A percentile compares a stretch with the other conserved stretches of the same genome.
Evolutionary conservation across 192 early-diverging fungal genomes (phyloP).

Genomic region (Mortierella alpina): DNA sequence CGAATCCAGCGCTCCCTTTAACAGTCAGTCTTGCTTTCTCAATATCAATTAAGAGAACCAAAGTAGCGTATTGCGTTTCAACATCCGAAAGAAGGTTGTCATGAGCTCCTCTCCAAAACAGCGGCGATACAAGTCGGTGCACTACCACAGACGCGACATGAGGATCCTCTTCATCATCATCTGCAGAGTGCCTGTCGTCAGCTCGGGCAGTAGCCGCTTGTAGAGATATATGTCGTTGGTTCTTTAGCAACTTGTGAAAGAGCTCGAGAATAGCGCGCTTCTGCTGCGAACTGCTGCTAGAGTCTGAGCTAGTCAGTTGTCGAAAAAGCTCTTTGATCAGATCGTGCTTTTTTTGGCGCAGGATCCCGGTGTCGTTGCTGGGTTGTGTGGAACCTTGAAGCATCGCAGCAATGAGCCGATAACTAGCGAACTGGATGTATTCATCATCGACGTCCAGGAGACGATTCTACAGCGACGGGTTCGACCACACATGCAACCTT

Average conservation of each 20-base stretch:
- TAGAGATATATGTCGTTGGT: constrained; percentile 24
- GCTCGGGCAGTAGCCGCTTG: not conserved
- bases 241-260: constrained; percentile 25
- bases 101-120: constrained; percentile 8
- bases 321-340: constrained; percentile 1
- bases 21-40: constrained; percentile 7
- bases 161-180: not conserved
- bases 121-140: not conserved
- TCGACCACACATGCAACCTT: not conserved
- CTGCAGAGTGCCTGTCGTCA: not conserved
- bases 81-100: not conserved
- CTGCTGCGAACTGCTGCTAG: not conserved
- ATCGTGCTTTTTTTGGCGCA: not conserved
- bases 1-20: not conserved
- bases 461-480: not conserved
- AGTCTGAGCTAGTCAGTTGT: not conserved
- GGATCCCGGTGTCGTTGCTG: not conserved
- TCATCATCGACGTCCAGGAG: constrained; percentile 2
- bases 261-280: constrained; percentile 20
- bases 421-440: constrained; percentile 18
- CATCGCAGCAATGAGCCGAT: constrained; percentile 1
- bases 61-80: constrained; percentile 2
- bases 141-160: constrained; percentile 4
- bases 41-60: constrained; percentile 36
- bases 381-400: not conserved